These are phyloP conservation scores for Quercus agrifolia DNA, from an alignment of 306 rosid species.

Conservation along the genomic window DNA sequence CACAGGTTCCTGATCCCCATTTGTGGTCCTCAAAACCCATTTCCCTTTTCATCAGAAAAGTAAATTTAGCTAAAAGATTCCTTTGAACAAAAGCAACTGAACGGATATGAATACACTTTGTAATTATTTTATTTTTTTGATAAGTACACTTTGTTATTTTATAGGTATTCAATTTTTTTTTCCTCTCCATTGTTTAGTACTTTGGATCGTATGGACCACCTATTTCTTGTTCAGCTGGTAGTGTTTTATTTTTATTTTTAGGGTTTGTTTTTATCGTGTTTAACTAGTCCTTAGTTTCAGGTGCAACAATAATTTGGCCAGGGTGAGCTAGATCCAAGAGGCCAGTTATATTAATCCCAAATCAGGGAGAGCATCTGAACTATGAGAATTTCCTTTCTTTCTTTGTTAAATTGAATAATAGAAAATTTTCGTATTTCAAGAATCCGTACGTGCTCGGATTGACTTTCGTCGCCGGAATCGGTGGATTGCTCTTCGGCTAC, in stretches of 20 bases:
- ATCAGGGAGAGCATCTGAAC: neutral
- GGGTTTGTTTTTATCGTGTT: neutral
- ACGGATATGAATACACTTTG: neutral
- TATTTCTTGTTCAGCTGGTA: neutral
- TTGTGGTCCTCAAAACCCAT: neutral
- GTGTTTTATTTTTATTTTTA: neutral
- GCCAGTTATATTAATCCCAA: neutral
- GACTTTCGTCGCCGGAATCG: conserved; percentile 51
- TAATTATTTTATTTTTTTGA: too few species aligned
- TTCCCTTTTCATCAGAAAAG: neutral
- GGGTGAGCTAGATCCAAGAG: neutral
- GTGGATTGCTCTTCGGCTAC: conserved; percentile 57
- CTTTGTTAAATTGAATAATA: too few species aligned
- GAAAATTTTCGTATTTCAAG: conserved; percentile 44
- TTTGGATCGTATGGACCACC: neutral
- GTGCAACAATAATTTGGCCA: neutral
- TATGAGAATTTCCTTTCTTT: neutral
- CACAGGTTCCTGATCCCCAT: neutral
- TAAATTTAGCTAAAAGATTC: neutral
- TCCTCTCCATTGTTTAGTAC: neutral
- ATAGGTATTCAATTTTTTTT: neutral
- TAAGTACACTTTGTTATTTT: neutral
- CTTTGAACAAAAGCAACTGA: neutral
- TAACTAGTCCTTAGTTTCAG: neutral
- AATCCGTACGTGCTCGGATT: conserved; percentile 42